Base-by-base conservation (phyloP, 257 asterid species). In the Capsicum chinense region DNA sequence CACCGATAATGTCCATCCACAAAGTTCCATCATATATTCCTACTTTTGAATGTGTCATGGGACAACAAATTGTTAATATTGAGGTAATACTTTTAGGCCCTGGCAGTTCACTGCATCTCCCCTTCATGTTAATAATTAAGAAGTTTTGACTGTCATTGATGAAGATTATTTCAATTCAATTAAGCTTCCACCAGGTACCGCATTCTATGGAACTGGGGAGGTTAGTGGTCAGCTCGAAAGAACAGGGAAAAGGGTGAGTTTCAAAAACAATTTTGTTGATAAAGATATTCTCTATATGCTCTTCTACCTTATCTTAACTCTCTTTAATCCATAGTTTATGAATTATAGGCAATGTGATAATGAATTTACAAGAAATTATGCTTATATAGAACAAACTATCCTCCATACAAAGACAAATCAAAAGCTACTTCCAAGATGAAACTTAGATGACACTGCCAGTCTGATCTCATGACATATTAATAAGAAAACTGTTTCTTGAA, bases 171-270 rank as follows among this genome's bases (percentile, higher is more conserved):
- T 76, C 82, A 79, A 70, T 80, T 47, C 87, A 47, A 59, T 90
- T 82, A 88, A 96, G 99, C 90, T 97, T 87, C 99, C 97, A 26
- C 83, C 87, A 4, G 95, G 91, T 87, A 94, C 98, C 86, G 92
- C 98, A 26, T 91, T 96, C 90, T 96, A 94, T 73, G 98, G 99
- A 83, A 94, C 99, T 39, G 99, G 99, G 90, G 99, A 96, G 89
- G 98, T 90, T 74, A 90, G 95, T 86, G 97, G 97, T 69, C 92
- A 91, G 85, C 94, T 93, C 59, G 99, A 96, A 86, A 88, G 99
- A 70, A 94, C 99, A 0, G 98, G 99, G 85, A 96, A 93, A 92
- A 92, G 97, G 94, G 99, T 94, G 85, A 86, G 92, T 86, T 13
- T 21, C 62, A 67, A 26, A 16, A 50, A 57, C 63, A 74, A 19